Percentiles rank a stretch among this genome's conserved stretches.
These are phyloP conservation scores for Leccinum arenicola DNA, from an alignment of 768 basidiomycete species.

Conservation along the genomic window DNA sequence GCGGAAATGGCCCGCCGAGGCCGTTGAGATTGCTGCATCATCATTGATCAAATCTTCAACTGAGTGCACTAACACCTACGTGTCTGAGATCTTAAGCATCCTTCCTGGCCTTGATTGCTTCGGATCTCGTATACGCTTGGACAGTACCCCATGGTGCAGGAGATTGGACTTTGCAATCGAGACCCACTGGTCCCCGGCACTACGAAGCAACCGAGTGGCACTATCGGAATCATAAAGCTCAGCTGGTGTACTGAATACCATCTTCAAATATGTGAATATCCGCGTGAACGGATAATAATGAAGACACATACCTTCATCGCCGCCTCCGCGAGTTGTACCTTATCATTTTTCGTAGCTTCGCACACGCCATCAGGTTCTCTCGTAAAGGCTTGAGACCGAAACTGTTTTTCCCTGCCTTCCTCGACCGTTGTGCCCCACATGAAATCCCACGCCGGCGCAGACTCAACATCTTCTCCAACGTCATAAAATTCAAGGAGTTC, in stretches of 20 bases:
- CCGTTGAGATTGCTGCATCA: constrained; percentile 60
- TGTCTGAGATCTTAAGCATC: constrained; percentile 72
- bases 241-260: constrained; percentile 71
- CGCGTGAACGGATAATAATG: not conserved
- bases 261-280: constrained; percentile 41
- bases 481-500: constrained; percentile 48
- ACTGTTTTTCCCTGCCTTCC: constrained; percentile 70
- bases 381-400: constrained; percentile 57
- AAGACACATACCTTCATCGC: constrained; percentile 58
- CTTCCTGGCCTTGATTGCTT: constrained; percentile 68
- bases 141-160: constrained; percentile 60
- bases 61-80: constrained; percentile 33
- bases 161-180: constrained; percentile 57
- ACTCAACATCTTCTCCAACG: constrained; percentile 42
- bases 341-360: constrained; percentile 30
- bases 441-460: constrained; percentile 61
- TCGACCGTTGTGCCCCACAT: constrained; percentile 72
- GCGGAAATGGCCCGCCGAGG: constrained; percentile 59
- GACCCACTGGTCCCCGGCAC: constrained; percentile 54
- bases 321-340: constrained; percentile 57
- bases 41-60: not conserved
- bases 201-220: constrained; percentile 56
- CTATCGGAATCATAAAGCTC: constrained; percentile 64
- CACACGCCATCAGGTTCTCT: constrained; percentile 35
- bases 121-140: constrained; percentile 62